Conservation (phyloP, 2,329 filamentous ascomycete genomes). For the Fusarium dimerum region DNA sequence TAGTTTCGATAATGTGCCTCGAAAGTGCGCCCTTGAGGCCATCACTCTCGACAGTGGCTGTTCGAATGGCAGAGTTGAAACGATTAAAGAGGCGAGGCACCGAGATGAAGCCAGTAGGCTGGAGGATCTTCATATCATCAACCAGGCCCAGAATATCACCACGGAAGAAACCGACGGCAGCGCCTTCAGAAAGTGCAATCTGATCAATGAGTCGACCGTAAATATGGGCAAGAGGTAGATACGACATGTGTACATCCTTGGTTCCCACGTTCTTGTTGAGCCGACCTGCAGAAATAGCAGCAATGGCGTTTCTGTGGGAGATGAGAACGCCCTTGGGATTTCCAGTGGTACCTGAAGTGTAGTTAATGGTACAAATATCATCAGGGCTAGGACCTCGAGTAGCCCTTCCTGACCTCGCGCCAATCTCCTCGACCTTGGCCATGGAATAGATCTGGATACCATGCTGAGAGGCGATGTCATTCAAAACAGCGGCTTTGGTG, state of each 20-base stretch:
- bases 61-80: constrained; percentile 80
- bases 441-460: constrained; percentile 82
- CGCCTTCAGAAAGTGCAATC: constrained; percentile 68
- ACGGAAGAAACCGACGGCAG: constrained; percentile 86
- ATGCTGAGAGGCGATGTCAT: constrained; percentile 69
- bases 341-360: constrained; percentile 84
- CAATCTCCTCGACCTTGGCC: constrained; percentile 77
- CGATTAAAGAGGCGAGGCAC: constrained; percentile 92
- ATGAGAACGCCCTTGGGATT: constrained; percentile 82
- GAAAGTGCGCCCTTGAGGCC: constrained; percentile 83
- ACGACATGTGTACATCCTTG: constrained; percentile 73
- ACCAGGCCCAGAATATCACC: constrained; percentile 84
- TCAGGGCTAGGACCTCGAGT: constrained; percentile 71
- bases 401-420: constrained; percentile 67
- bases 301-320: constrained; percentile 78
- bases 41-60: constrained; percentile 73
- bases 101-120: constrained; percentile 80
- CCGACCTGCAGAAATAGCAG: constrained; percentile 65
- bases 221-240: constrained; percentile 92
- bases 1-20: constrained; percentile 75
- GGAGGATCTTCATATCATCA: constrained; percentile 86
- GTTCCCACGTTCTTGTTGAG: constrained; percentile 51
- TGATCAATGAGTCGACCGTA: constrained; percentile 86
- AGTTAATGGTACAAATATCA: constrained; percentile 87
- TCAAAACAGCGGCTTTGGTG: constrained; percentile 79